Evolutionary conservation across 2,329 filamentous ascomycete genomes (phyloP), one percentile per base, ranked within the genome.

Genomic region (Stenocarpella maydis): DNA sequence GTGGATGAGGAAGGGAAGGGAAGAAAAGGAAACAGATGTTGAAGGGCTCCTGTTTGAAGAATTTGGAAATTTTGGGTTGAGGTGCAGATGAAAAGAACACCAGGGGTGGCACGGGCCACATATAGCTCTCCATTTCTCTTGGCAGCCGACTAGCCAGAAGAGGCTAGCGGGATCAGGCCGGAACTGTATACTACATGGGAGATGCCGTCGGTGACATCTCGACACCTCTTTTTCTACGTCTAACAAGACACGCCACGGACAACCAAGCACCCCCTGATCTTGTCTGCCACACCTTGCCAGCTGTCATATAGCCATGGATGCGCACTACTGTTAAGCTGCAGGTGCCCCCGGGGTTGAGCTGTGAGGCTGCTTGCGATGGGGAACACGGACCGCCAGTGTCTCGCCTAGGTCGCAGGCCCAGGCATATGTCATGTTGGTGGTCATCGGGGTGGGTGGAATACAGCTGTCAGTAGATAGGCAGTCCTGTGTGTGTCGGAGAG

Each of bases 261-360:
- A 61, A 26, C 41, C 58, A 61, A 47, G 26, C n/a, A 28, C 41
- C 58, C 58, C 58, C 58, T 37, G 58, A 61, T 45, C 58, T 63
- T 41, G 58, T 63, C 54, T 67, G 52, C 52, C 65, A 58, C 65
- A 67, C 39, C 28, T 49, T 58, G 65, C 65, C 65, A 67, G 65
- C 39, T 67, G 65, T 67, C 65, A 67, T 63, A 41, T 67, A 65
- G 54, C 54, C 68, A 53, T 67, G 65, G 65, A 67, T 67, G 64
- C 55, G 41, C 34, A 37, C 55, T 61, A 61, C 55, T 61, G 58
- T 63, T n/a, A n/a, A 63, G 58, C 58, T 63, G 58, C 58, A 63
- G 58, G 43, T n/a, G 58, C 58, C 37, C n/a, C 43, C 65, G 58
- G 52, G 65, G 49, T 47, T 54, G 37, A 28, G 17, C 39, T 49